Evolutionary conservation across 352 stramenopile species (phyloP).

Genomic region (Hyaloperonospora arabidopsidis): DNA sequence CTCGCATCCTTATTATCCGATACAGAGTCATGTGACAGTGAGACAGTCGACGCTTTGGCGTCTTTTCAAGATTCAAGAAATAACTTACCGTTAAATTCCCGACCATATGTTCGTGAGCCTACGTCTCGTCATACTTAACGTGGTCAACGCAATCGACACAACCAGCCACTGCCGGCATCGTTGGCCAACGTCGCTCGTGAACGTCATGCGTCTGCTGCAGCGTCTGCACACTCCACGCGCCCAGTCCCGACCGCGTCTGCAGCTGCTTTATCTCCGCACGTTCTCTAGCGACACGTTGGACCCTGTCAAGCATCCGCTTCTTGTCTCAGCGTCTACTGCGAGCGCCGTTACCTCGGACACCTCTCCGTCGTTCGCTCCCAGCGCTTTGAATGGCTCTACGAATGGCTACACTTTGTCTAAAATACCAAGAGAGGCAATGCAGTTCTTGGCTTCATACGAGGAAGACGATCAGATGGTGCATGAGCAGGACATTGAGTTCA

Average conservation of each 20-base stretch:
- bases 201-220: conserved; percentile 30
- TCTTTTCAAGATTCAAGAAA: too few species aligned
- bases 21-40: too few species aligned
- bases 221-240: conserved; percentile 19
- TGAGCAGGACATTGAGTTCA: conserved; percentile 52
- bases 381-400: conserved; percentile 16
- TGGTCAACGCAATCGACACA: too few species aligned
- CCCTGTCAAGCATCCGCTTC: conserved; percentile 15
- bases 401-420: conserved; percentile 4
- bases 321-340: not conserved
- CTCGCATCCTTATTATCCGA: too few species aligned
- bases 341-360: not conserved
- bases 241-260: conserved; percentile 15
- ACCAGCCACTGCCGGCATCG: conserved; percentile 13
- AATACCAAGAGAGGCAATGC: conserved; percentile 6
- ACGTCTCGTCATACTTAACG: too few species aligned
- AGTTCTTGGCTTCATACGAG: conserved; percentile 27
- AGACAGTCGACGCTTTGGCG: too few species aligned
- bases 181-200: conserved; percentile 27
- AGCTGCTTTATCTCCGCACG: conserved; percentile 24
- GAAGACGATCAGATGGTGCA: conserved; percentile 24
- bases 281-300: conserved; percentile 40
- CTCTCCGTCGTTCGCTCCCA: conserved; percentile 10
- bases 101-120: too few species aligned
- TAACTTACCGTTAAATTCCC: too few species aligned